Evolutionary conservation across 2,329 filamentous ascomycete species (phyloP).

Genomic region (Metarhizium brunneum): DNA sequence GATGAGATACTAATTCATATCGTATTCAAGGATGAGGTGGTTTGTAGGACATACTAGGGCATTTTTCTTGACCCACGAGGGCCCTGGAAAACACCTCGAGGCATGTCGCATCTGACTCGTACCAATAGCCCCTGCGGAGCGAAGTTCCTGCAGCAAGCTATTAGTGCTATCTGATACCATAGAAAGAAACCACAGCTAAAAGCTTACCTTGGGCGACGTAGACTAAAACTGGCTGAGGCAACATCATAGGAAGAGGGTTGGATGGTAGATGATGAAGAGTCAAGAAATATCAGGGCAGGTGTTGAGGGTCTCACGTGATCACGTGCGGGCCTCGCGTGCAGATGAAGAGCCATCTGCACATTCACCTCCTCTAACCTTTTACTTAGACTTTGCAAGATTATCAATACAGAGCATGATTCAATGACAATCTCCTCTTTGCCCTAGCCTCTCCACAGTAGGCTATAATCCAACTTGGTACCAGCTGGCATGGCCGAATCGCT

Average conservation of each 20-base stretch:
- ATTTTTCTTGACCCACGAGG: slow-evolving; percentile 7
- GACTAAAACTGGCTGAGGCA: slow-evolving; percentile 7
- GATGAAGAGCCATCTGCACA: no score
- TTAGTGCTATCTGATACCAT: slow-evolving; percentile 4
- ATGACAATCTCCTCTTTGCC: no score
- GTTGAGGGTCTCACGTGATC: no score
- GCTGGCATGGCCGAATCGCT: neutral
- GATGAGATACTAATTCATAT: neutral
- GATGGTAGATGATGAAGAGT: slow-evolving; percentile 2
- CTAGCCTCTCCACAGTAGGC: neutral
- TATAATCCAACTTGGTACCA: neutral
- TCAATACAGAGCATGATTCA: no score
- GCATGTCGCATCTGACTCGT: slow-evolving; percentile 5
- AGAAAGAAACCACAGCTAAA: neutral
- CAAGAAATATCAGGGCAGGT: neutral
- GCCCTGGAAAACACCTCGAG: slow-evolving; percentile 8
- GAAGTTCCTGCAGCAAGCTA: slow-evolving; percentile 5
- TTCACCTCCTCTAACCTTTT: no score
- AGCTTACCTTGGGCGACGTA: slow-evolving; percentile 8
- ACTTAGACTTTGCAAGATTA: no score
- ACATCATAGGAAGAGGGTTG: slow-evolving; percentile 6
- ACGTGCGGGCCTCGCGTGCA: no score
- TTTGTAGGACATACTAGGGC: slow-evolving; percentile 7
- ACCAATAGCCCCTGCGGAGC: slow-evolving; percentile 6
- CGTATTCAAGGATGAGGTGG: neutral